Evolutionary conservation across 352 stramenopile species (phyloP), one percentile per base, ranked within the genome.

Genomic region (Pythium aquatile): DNA sequence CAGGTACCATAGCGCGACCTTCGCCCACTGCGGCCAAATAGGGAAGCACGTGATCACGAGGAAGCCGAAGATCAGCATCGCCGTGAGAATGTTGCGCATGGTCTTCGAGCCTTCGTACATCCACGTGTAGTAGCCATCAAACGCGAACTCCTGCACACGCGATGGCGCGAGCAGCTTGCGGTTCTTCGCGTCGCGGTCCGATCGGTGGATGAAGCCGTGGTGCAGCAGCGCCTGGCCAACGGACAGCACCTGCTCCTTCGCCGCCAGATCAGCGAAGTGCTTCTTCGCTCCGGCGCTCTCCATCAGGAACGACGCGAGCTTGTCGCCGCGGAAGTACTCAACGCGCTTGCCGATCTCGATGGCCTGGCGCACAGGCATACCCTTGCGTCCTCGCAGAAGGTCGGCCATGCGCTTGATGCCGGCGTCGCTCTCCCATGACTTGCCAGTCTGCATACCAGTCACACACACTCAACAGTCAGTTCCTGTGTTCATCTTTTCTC

Each of bases 91-190:
- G 81, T 99, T 98, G 70, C 94, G 95, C 66, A 98, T 81, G 55
- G 97, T 98, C 85, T 98, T 99, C 42, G 97, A 93, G 30, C 97
- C 97, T 58, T 99, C 92, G 78, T 99, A 99, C 77, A 99, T 98
- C 97, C 97, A 99, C 51, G 96, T 99, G 80, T 99, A 99, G 78
- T 98, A 99, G 17, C 96, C 97, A 13, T 97, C 93, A 42, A 97
- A 89, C 13, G 96, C 79, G 71, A 99, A 99, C 61, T 98, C 92
- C 56, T 96, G 92, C 66, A 89, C 90, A 17, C 75, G 65, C 14
- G 77, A 83, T 7, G 89, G 89, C 33, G 86, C 86, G n/a, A 97
- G 74, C 33, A 95, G 52, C 71, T 93, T 94, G 61, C 88, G 86
- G 75, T 95, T 96, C 69, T 90, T 90, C 30, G 77, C 81, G 54